Evolutionary conservation across 2,329 filamentous ascomycete genomes (phyloP).

Genomic region (Juglanconis juglandina): DNA sequence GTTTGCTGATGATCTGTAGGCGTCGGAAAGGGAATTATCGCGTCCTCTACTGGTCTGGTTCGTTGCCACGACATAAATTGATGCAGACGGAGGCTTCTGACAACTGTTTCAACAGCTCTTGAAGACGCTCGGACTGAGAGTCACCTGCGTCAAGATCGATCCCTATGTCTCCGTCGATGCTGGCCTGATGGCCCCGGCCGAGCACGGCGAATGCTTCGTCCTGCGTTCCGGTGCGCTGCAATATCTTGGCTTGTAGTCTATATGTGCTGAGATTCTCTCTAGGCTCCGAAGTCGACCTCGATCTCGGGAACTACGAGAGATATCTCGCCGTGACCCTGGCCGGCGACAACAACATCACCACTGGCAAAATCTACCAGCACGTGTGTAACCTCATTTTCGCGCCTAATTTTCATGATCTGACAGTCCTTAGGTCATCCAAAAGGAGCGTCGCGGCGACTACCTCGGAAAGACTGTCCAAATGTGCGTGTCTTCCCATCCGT

Average conservation of each 20-base stretch:
- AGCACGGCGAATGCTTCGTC: constrained; percentile 86
- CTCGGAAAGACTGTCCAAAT: constrained; percentile 87
- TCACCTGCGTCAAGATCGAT: constrained; percentile 55
- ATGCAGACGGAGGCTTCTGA: constrained; percentile 5
- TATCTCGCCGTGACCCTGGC: constrained; percentile 81
- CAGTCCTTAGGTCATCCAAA: constrained; percentile 40
- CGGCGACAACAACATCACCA: constrained; percentile 92
- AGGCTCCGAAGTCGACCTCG: constrained; percentile 42
- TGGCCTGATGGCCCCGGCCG: constrained; percentile 35
- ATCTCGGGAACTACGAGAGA: constrained; percentile 56
- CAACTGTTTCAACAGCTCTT: constrained; percentile 49
- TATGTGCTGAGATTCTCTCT: not conserved
- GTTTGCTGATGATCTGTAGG: constrained; percentile 14
- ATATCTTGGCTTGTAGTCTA: not conserved
- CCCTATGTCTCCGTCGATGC: constrained; percentile 43
- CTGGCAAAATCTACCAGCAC: constrained; percentile 89
- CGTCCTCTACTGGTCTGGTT: constrained; percentile 17
- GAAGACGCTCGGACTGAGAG: constrained; percentile 76
- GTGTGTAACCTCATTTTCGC: constrained; percentile 62
- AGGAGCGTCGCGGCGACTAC: constrained; percentile 66
- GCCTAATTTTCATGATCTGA: not conserved
- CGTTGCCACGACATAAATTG: not conserved
- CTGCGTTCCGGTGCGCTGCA: constrained; percentile 44
- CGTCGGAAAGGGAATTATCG: constrained; percentile 20
- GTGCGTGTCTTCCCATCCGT: constrained; percentile 19